A percentile compares a stretch with the other conserved stretches of the same genome.
These are phyloP conservation scores for Claviceps humidiphila DNA, from an alignment of 2,329 filamentous ascomycete species.

Conservation along the genomic window DNA sequence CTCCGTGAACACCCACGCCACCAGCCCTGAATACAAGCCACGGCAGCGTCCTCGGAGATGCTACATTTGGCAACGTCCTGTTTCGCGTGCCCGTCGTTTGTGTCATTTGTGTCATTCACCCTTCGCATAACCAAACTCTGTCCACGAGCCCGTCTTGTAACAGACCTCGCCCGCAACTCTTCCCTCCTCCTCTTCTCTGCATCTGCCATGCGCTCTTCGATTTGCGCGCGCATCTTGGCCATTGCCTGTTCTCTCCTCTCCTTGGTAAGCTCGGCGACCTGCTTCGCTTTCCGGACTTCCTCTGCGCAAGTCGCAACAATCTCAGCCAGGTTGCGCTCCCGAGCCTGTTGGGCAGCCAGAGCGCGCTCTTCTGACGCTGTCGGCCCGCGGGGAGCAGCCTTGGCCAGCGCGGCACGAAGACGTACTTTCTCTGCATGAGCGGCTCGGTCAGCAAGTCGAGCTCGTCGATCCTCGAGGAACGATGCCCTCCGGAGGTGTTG, in stretches of 20 bases:
- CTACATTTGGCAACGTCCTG: constrained; percentile 28
- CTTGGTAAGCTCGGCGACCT: constrained; percentile 70
- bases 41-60: constrained; percentile 49
- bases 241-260: constrained; percentile 66
- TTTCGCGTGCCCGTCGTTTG: constrained; percentile 23
- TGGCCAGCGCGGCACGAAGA: constrained; percentile 59
- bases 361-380: constrained; percentile 63
- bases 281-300: constrained; percentile 71
- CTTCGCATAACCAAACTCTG: constrained; percentile 40
- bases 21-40: constrained; percentile 51
- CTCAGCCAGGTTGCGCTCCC: constrained; percentile 69
- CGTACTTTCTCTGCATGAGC: constrained; percentile 76
- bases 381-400: constrained; percentile 51
- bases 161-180: constrained; percentile 44
- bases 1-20: constrained; percentile 50
- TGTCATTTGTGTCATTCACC: constrained; percentile 18
- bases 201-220: constrained; percentile 69
- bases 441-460: constrained; percentile 64
- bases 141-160: constrained; percentile 37
- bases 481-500: constrained; percentile 69
- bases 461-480: constrained; percentile 69
- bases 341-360: constrained; percentile 61
- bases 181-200: constrained; percentile 59
- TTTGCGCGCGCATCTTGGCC: constrained; percentile 54
- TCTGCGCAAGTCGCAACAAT: constrained; percentile 72